Evolutionary conservation across 257 asterid species (phyloP).

Genomic region (Solanum tacnaense): DNA sequence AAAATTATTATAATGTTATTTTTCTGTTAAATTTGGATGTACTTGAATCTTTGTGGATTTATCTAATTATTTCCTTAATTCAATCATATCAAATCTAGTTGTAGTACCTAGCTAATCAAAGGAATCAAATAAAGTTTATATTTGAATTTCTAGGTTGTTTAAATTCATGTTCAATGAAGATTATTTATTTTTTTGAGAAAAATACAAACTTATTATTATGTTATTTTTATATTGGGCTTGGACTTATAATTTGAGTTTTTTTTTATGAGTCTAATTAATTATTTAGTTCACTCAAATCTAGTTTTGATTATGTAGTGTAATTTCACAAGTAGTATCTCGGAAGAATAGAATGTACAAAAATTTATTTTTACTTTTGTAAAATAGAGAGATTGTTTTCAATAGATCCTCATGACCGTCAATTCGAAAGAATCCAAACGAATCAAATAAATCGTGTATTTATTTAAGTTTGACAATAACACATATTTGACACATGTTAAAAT

Average conservation of each 20-base stretch:
- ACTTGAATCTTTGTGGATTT: not conserved
- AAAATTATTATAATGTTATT: not conserved
- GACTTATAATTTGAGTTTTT: not conserved
- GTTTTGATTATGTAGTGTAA: not conserved
- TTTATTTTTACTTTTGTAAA: no score
- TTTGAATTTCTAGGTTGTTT: not conserved
- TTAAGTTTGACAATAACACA: no score
- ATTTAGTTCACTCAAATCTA: not conserved
- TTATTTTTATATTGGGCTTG: not conserved
- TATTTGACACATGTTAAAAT: no score
- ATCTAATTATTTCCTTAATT: not conserved
- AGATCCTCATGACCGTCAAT: no score
- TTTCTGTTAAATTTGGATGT: not conserved
- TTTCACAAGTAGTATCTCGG: not conserved
- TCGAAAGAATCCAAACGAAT: no score
- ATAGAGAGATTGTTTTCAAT: no score
- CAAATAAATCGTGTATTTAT: no score
- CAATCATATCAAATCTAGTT: not conserved
- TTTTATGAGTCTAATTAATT: not conserved
- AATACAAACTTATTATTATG: not conserved
- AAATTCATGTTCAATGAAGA: not conserved
- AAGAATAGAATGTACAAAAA: no score
- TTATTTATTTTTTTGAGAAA: not conserved
- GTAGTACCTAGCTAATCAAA: not conserved
- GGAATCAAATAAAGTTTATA: not conserved